Base-by-base conservation (phyloP, 768 basidiomycete species). In the Trametes cingulata region DNA sequence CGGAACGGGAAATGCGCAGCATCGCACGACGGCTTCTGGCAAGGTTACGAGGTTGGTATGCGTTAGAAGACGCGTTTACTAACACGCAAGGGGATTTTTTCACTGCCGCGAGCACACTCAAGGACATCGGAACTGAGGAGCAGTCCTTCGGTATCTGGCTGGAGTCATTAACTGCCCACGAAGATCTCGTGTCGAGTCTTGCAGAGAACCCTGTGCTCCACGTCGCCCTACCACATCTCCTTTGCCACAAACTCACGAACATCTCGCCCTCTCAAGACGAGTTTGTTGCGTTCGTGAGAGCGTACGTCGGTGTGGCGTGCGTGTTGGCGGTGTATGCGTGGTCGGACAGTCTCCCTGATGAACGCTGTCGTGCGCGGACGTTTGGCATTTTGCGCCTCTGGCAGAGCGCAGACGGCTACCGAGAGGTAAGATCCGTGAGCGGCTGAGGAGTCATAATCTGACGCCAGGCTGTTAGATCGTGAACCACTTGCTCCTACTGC, bases 261-360 rank as follows among this genome's bases (percentile, higher is more conserved):
- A 40, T 57, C 13, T 22, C 64, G 1, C 68, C 73, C 40, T 74
- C 81, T 3, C 83, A 85, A 67, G 78, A 78, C 25, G 84, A 86
- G 46, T 88, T 91, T 62, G 71, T 90, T 17, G 73, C 78, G 0
- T 86, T 90, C 61, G 76, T 88, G 10, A 80, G 86, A 58, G 86
- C 87, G 0, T 85, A 82, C 61, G 73, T 91, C 47, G 91, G 91
- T 1, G 78, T 91, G 8, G 78, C 85, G 2, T 78, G 80, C 51
- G 83, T 90, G 14, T 73, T 93, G 14, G 85, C 85, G 1, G 87
- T 88, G 35, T 87, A 86, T 67, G 87, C 88, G 3, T 93, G 90
- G 87, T 83, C 90, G 13, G 91, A 92, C 65, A 90, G 88, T 69
- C 74, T 90, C 19, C 86, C 86, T 0, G 82, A 85, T 55, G 80